Evolutionary conservation across 805 yeast species (phyloP), one percentile per base, ranked within the genome.

Genomic region (Zygotorulaspora chibaensis): DNA sequence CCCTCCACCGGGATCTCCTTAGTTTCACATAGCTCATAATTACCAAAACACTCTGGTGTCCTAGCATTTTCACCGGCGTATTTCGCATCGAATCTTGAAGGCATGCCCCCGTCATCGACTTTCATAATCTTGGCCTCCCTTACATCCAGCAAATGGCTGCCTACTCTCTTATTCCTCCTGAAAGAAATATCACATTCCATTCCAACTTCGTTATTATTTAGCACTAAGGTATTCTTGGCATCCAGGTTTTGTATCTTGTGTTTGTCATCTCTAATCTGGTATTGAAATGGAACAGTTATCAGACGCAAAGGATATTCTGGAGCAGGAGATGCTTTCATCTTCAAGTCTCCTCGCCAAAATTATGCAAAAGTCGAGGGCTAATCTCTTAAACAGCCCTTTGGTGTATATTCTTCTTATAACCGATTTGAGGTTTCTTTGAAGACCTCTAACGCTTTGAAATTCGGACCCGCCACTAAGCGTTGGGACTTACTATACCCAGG

Each of bases 211-310:
- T 38, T 28, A 11, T 43, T 35, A 7, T 27, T 33, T 16, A 23
- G 36, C 38, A 26, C 17, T 38, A 38, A 20, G 17, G 17, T 34
- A 13, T 31, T 30, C 18, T 31, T 38, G 13, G 43, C 23, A 34
- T 38, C 37, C 4, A 20, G 30, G 9, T 20, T 37, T 11, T 37
- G 28, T 20, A 23, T 23, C 8, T 25, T 37, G 25, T 28, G 13
- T 23, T 45, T 39, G 15, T 35, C 48, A 38, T 46, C 43, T 33
- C 50, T 38, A 23, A 53, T 40, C 38, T 52, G 56, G 38, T 55
- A 53, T 23, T 47, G 53, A 41, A 43, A 61, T 4, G 66, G 66
- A 10, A 54, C 55, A n/a, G 59, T 52, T 23, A 59, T 57, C 34
- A 54, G 58, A 35, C 49, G 49, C 18, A 61, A 42, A 10, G 66